Evolutionary conservation across 306 rosid genomes (phyloP), one percentile per base, ranked within the genome.

Genomic region (Quercus parvula): DNA sequence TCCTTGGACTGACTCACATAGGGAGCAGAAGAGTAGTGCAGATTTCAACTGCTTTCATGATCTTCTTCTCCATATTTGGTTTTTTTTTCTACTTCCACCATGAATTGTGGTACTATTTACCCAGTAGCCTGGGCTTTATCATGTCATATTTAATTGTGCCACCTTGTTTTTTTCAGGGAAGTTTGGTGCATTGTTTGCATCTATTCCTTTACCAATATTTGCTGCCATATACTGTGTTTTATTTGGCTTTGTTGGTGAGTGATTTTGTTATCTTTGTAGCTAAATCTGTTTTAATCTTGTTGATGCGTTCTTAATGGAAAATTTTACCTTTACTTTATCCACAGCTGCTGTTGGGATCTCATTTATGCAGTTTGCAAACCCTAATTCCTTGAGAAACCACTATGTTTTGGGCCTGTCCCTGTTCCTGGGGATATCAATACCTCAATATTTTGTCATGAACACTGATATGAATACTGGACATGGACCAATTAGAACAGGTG

Each of bases 11-110:
- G 77, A 96, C 99, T 0, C 91, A 78, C 78, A 93, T 96, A 56
- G 99, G 99, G 66, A 96, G 99, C 91, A 84, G 99, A 84, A 89
- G 99, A 81, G 96, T 92, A 1, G 97, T 93, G 88, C 97, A 96
- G 78, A 91, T 96, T 54, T 93, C 98, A n/a, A 79, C 94, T 66
- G 92, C 80, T 54, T 96, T 93, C 91, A 96, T 96, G 99, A 79
- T 96, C 85, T 91, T 96, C 90, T 93, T 93, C 84, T 70, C 97
- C 17, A 96, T 96, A 75, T 96, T 96, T 17, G 99, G 99, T 89
- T 81, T 17, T 91, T 79, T 80, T 79, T 80, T 18, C 4, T 78
- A 57, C 55, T 76, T 20, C 72, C 18, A 1, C 68, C 75, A 56
- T 6, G 63, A 56, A 22, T 57, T 61, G 6, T 38, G 49, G 77